Evolutionary conservation across 1,139 yeast species (phyloP), one percentile per base, ranked within the genome.

Genomic region (Kodamaea suecica): DNA sequence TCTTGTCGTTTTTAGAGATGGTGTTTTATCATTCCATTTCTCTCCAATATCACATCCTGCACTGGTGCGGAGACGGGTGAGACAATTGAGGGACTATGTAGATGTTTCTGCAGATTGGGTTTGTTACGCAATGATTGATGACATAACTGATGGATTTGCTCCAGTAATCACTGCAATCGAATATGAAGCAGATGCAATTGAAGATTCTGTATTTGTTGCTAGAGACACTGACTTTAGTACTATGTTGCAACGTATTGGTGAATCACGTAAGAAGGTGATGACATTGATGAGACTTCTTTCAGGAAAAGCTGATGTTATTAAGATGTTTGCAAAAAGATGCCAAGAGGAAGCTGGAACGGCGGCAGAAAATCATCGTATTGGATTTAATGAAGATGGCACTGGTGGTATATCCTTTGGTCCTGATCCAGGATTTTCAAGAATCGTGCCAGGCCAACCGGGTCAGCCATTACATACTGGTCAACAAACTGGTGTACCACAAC

Each of bases 251-350:
- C 73, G 84, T 45, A 86, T 90, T 45, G 97, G 97, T 38, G 94
- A 86, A 52, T 78, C 95, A 10, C 76, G 97, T 56, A 72, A 92
- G 42, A 85, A 83, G 53, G 95, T 88, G 27, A 90, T 90, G 96
- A 84, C 95, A 0, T 67, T 90, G 55, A 81, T 92, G 85, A 73
- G 98, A 51, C 68, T 92, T 42, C 70, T 92, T 35, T 81, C 95
- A 17, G 95, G 96, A 42, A 92, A 92, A 58, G 97, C 98, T 0
- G 98, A 94, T 59, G 98, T 92, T 39, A 87, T 92, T 51, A 85
- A 86, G 53, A 92, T 90, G 95, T 88, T 92, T 70, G 95, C 97
- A 26, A 92, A 92, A 56, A 74, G 98, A 53, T 90, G 97, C 60
- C 94, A 84, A 49, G 97, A 92, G 49, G 79, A 70, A 32, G 57